Evolutionary conservation across 768 basidiomycete species (phyloP).

Genomic region (Leccinum boreale): DNA sequence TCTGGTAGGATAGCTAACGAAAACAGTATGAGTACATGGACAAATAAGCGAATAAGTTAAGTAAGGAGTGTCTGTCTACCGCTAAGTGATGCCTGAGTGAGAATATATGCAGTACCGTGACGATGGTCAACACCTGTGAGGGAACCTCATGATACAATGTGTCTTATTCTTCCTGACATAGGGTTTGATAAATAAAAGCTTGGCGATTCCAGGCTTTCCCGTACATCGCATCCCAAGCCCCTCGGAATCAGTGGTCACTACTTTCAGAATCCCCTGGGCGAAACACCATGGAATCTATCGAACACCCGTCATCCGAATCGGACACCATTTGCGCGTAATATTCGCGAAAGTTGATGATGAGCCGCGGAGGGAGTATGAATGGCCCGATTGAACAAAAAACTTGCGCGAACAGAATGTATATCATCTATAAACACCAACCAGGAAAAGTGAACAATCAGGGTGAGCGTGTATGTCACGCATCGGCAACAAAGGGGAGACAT

Average conservation of each 20-base stretch:
- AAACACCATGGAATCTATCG: slow-evolving; percentile 6
- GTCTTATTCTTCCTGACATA: neutral
- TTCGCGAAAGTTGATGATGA: slow-evolving; percentile 9
- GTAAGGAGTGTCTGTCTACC: neutral
- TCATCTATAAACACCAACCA: neutral
- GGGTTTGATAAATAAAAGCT: neutral
- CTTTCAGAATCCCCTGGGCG: neutral
- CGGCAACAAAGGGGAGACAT: neutral
- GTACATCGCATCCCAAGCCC: neutral
- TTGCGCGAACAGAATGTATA: neutral
- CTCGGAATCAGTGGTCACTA: neutral
- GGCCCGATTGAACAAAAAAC: slow-evolving; percentile 1
- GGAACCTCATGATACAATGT: neutral
- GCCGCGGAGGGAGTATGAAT: slow-evolving; percentile 6
- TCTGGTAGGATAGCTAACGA: neutral
- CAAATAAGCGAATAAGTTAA: neutral
- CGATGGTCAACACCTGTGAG: neutral
- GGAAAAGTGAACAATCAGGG: neutral
- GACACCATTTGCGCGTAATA: neutral
- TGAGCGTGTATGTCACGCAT: neutral
- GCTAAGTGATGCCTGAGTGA: neutral
- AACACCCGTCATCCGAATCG: slow-evolving; percentile 1
- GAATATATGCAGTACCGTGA: neutral
- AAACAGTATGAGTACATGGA: neutral
- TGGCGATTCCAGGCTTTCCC: neutral